phyloP scores from a whole-genome alignment of 768 basidiomycete species.

The Hypsizygus marmoreus region DNA sequence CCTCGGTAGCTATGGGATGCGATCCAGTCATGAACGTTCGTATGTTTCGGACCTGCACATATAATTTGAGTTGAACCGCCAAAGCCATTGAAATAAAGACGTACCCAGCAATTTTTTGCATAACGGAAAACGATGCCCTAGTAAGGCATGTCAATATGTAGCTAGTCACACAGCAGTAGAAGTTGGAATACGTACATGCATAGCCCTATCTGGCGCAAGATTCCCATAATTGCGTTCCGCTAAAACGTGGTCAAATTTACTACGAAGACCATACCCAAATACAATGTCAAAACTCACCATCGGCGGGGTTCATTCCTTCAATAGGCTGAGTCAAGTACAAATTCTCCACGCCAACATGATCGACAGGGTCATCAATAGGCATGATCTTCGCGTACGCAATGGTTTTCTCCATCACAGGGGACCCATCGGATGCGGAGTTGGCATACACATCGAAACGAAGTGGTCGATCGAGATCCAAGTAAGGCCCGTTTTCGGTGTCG shows the following conservation, averaged over 20 bases:
- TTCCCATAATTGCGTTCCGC: constrained; percentile 9
- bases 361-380: constrained; percentile 14
- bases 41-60: constrained; percentile 11
- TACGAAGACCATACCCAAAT: neutral
- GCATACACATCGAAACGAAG: constrained; percentile 14
- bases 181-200: no score
- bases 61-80: no score
- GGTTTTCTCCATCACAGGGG: constrained; percentile 4
- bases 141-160: no score
- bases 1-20: constrained; percentile 14
- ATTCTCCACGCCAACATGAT: constrained; percentile 14
- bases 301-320: neutral
- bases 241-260: neutral
- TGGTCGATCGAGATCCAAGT: constrained; percentile 9
- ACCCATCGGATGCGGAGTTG: constrained; percentile 7
- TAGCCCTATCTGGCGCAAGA: constrained; percentile 6
- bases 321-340: constrained; percentile 13
- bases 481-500: constrained; percentile 5
- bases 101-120: no score
- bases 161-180: no score
- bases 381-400: constrained; percentile 10
- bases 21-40: constrained; percentile 12
- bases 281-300: constrained; percentile 6
- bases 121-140: constrained; percentile 13
- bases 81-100: no score